Evolutionary conservation across 2,329 filamentous ascomycete genomes (phyloP).

Genomic region (Ascochyta pisi): DNA sequence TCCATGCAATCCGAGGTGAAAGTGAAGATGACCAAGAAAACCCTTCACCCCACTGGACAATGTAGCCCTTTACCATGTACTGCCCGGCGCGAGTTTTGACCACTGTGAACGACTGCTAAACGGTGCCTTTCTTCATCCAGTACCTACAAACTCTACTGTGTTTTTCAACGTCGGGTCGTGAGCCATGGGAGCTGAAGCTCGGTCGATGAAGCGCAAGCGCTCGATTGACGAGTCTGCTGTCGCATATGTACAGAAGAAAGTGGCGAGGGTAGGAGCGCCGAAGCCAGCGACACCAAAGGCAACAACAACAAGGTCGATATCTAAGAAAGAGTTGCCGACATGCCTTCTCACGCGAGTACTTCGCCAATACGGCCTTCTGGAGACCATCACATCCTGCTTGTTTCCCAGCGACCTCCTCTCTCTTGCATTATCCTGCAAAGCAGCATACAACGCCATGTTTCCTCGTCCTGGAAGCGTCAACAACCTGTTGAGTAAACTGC

Average conservation of each 20-base stretch:
- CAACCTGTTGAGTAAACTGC: conserved; percentile 36
- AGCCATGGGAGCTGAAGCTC: conserved; percentile 1
- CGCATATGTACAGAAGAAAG: conserved; percentile 19
- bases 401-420: conserved; percentile 37
- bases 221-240: conserved; percentile 11
- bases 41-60: neutral
- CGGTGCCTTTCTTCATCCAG: neutral
- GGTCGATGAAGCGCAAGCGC: conserved; percentile 31
- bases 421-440: conserved; percentile 38
- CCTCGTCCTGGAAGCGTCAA: conserved; percentile 31
- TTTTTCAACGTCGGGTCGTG: neutral
- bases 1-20: neutral
- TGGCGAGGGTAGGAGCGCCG: neutral
- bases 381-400: conserved; percentile 32
- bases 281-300: neutral
- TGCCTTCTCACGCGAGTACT: conserved; percentile 31
- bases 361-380: conserved; percentile 40
- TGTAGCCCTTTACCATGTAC: neutral
- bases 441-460: conserved; percentile 32
- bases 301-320: neutral
- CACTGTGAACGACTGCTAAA: conserved; percentile 9
- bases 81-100: neutral
- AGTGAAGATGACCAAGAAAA: neutral
- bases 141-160: neutral
- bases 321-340: neutral